Evolutionary conservation across 768 basidiomycete species (phyloP).

Genomic region (Candolleomyces efflorescens): DNA sequence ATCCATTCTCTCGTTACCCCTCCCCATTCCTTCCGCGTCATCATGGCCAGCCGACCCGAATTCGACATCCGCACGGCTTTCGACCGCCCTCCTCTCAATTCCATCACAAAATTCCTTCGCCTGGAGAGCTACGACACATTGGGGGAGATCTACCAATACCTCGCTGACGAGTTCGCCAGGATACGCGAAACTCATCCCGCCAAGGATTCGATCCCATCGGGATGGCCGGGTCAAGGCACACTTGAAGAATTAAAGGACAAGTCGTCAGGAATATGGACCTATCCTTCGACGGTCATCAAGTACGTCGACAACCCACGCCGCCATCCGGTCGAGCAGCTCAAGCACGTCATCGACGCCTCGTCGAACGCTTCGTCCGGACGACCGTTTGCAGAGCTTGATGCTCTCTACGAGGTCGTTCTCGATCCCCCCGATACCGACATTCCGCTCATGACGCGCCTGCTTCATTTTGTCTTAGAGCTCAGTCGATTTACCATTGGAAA

Average conservation of each 20-base stretch:
- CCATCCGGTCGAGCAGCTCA: background rate
- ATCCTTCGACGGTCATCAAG: slow-evolving; percentile 1
- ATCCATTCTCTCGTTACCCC: background rate
- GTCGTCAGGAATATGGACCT: slow-evolving; percentile 6
- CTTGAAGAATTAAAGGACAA: background rate
- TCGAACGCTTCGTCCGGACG: background rate
- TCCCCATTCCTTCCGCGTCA: background rate
- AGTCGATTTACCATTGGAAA: too few relatives aligned
- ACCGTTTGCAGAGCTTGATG: slow-evolving; percentile 1
- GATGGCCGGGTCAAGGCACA: slow-evolving; percentile 4
- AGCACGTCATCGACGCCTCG: background rate
- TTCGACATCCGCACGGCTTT: background rate
- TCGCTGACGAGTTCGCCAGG: background rate
- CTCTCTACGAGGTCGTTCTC: background rate
- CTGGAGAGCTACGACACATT: background rate
- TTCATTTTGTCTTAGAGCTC: too few relatives aligned
- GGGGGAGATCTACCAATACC: background rate
- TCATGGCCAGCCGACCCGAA: slow-evolving; percentile 9
- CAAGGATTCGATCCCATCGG: background rate
- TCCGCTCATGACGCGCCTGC: background rate
- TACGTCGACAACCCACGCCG: slow-evolving; percentile 5
- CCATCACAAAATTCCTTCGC: background rate
- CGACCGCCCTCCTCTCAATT: background rate
- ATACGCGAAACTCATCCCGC: background rate
- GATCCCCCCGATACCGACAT: background rate